Percentiles rank a stretch among this genome's conserved stretches.
Conservation (phyloP, 129 eudicot species). For the Flaveria sonorensis region DNA sequence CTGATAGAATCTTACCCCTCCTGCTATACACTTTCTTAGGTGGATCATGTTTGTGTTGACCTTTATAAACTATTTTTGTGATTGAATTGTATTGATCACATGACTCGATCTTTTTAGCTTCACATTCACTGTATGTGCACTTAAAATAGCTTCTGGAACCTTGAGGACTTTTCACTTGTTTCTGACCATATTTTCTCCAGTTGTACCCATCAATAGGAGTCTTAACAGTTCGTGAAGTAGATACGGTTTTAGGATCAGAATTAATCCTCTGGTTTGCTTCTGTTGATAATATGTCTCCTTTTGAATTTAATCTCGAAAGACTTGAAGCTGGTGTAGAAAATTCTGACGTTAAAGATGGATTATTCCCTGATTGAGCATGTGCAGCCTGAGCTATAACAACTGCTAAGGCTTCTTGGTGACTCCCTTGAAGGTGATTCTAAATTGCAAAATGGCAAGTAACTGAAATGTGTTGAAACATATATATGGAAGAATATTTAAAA, state of each 20-base stretch:
- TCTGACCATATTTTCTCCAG: constrained; percentile 97
- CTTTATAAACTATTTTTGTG: constrained; percentile 65
- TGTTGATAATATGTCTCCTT: constrained; percentile 29
- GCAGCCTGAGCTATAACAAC: constrained; percentile 52
- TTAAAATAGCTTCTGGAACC: constrained; percentile 88
- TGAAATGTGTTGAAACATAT: constrained; percentile 1
- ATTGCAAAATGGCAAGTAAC: constrained; percentile 22
- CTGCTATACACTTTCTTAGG: constrained; percentile 56
- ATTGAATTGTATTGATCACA: constrained; percentile 51
- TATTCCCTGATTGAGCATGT: constrained; percentile 35
- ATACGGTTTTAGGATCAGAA: constrained; percentile 30
- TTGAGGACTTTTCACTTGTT: constrained; percentile 85
- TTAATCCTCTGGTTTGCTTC: constrained; percentile 37
- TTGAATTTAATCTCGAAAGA: constrained; percentile 37
- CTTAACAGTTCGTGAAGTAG: constrained; percentile 41
- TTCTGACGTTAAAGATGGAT: constrained; percentile 36
- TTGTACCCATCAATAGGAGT: constrained; percentile 72
- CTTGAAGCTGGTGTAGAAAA: constrained; percentile 44
- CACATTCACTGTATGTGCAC: constrained; percentile 73
- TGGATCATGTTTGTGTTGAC: constrained; percentile 87
- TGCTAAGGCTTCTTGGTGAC: constrained; percentile 56
- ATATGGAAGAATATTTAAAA: constrained; percentile 6
- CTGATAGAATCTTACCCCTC: constrained; percentile 42
- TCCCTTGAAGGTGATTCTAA: constrained; percentile 54
- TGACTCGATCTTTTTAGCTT: constrained; percentile 84